Evolutionary conservation across 75 land plant genomes (phyloP), one percentile per base, ranked within the genome.

Genomic region (Pinus taeda): DNA sequence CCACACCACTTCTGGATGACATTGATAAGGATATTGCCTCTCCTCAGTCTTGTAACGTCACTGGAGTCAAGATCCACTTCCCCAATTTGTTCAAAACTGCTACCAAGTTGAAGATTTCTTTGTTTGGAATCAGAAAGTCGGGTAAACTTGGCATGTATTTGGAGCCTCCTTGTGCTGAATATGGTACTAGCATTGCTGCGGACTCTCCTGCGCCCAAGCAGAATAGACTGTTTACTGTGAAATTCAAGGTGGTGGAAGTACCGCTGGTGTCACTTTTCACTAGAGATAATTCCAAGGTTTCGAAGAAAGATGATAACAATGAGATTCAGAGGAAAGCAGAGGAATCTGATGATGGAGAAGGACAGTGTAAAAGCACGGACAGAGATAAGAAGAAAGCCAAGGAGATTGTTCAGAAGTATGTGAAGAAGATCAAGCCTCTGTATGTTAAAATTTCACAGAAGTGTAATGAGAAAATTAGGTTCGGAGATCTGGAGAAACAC

Each of bases 391-490:
- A 67, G 13, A 79, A 62, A 15, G 57, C 88, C 12, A 88, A 88
- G 61, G 86, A 85, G 3, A 81, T 81, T n/a, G 60, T 88, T 60
- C 85, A 80, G 57, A 85, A 81, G 80, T 91, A 91, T 63, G 66
- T 88, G 53, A 91, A 79, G 75, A 88, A 62, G 86, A 82, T 91
- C 57, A 91, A 86, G 85, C 92, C 92, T 6, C 79, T 90, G 5
- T 90, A 90, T 76, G 77, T 86, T 17, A 81, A 77, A n/a, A 86
- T 81, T 17, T 90, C 90, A 13, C 79, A 79, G 71, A 60, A 80
- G 63, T 45, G 53, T 64, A 74, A 61, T n/a, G 89, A 83, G 57
- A 85, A 80, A 77, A 30, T 78, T 12, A 76, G 75, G 58, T 72
- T 78, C 39, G 75, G 89, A n/a, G 85, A 77, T 22, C 79, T 75